These are phyloP conservation scores for Agastache rugosa DNA, from an alignment of 257 asterid genomes.

Conservation along the genomic window DNA sequence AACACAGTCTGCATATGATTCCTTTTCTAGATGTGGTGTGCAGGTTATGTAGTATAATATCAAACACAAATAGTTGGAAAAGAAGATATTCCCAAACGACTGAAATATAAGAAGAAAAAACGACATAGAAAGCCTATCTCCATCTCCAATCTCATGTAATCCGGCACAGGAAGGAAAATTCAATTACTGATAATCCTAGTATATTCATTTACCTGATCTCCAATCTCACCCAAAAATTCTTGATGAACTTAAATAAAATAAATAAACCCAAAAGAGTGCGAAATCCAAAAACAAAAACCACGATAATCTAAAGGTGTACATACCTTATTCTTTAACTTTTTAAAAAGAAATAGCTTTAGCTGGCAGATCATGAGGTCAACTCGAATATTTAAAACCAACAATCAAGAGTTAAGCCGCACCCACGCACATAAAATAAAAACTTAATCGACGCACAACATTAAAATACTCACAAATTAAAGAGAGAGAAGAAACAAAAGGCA, in stretches of 20 bases:
- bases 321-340: background rate
- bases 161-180: background rate
- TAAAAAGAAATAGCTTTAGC: background rate
- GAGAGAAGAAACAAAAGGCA: background rate
- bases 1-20: background rate
- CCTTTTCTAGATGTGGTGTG: background rate
- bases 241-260: background rate
- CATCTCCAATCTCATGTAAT: no score
- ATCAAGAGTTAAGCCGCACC: background rate
- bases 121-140: background rate
- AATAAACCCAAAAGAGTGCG: background rate
- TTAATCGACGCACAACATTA: background rate
- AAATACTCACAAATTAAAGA: background rate
- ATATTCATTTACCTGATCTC: background rate
- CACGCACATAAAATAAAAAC: background rate
- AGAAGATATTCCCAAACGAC: background rate
- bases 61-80: background rate
- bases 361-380: constrained; percentile 32
- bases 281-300: background rate
- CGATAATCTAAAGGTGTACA: background rate
- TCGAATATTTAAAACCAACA: background rate
- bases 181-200: background rate
- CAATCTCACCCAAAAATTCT: background rate
- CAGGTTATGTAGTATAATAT: background rate
- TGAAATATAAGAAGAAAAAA: background rate